Base-by-base conservation (phyloP, 768 basidiomycete species). In the Russula earlei region DNA sequence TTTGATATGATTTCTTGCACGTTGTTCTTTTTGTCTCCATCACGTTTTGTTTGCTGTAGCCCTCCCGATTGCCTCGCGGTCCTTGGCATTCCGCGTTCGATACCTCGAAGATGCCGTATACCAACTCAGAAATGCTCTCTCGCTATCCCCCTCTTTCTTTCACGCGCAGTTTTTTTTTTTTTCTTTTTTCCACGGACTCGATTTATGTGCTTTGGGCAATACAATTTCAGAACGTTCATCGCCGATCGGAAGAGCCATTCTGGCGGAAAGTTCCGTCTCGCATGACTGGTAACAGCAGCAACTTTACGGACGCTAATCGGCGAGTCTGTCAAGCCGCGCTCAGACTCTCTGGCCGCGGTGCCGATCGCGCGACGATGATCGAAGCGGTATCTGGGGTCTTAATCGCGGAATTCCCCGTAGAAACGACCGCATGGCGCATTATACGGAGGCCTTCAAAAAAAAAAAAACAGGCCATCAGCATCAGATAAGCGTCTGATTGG, bases 91-190 rank as follows among this genome's bases (percentile, higher is more conserved):
- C 57, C 57, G 57, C 57, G 47, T 52, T 49, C 52, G 47, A 58
- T 58, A 58, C 57, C 57, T 58, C 49, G 52, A 58, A 58, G 57
- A 58, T 58, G 57, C 57, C 57, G 42, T 58, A 58, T 58, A 58
- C 57, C 57, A 58, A 44, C 42, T 34, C 54, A 55, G 54, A 55
- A 55, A 42, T 49, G 37, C 22, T 48, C 40, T 46, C 20, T 40
- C 37, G 27, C 53, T 54, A 54, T 27, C 45, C 45, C n/a, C 45
- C 41, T 44, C 48, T 55, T 19, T 47, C 47, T n/a, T 49, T 49
- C 34, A 58, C 38, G 36, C 41, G 40, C 52, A 15, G 33, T 25
- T 33, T 49, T 54, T 42, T 58, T 54, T 48, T 58, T 58, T 46
- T 36, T 42, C 27, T 47, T 33, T 49, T 46, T 48, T 48, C 40